Conservation (phyloP, 768 basidiomycete genomes). For the Fomitopsis pulvina region DNA sequence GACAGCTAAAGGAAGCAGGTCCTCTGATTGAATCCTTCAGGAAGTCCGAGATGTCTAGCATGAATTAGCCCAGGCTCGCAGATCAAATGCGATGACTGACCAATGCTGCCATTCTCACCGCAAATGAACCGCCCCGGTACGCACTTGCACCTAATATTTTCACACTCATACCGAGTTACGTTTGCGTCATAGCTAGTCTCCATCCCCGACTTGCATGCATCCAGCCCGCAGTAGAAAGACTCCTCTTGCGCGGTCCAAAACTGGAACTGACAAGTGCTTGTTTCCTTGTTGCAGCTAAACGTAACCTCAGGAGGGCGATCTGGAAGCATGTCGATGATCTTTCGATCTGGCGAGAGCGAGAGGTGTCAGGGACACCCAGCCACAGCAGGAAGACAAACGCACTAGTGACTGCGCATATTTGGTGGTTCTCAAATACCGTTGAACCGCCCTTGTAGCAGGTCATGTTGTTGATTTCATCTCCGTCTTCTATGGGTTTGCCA, state of each 20-base stretch:
- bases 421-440: slow-evolving; percentile 92
- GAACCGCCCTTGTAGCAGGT: slow-evolving; percentile 92
- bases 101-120: slow-evolving; percentile 90
- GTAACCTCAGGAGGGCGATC: slow-evolving; percentile 92
- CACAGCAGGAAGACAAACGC: slow-evolving; percentile 26
- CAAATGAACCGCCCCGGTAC: slow-evolving; percentile 94
- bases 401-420: slow-evolving; percentile 99
- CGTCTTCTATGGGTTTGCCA: slow-evolving; percentile 32
- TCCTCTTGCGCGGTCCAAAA: slow-evolving; percentile 97
- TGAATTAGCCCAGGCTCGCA: too few species aligned
- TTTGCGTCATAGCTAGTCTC: slow-evolving; percentile 58
- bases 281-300: slow-evolving; percentile 73
- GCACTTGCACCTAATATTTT: slow-evolving; percentile 83
- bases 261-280: slow-evolving; percentile 81
- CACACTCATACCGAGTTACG: slow-evolving; percentile 71
- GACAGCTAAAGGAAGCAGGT: slow-evolving; percentile 83
- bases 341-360: slow-evolving; percentile 55
- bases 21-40: slow-evolving; percentile 85
- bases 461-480: slow-evolving; percentile 53
- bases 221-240: slow-evolving; percentile 90
- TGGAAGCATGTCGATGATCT: slow-evolving; percentile 92
- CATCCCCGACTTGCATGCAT: slow-evolving; percentile 51
- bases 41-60: slow-evolving; percentile 88
- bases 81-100: slow-evolving; percentile 47
- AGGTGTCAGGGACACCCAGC: background rate